Evolutionary conservation across 108 stramenopile genomes (phyloP).

Genomic region (Asterionellopsis glacialis): DNA sequence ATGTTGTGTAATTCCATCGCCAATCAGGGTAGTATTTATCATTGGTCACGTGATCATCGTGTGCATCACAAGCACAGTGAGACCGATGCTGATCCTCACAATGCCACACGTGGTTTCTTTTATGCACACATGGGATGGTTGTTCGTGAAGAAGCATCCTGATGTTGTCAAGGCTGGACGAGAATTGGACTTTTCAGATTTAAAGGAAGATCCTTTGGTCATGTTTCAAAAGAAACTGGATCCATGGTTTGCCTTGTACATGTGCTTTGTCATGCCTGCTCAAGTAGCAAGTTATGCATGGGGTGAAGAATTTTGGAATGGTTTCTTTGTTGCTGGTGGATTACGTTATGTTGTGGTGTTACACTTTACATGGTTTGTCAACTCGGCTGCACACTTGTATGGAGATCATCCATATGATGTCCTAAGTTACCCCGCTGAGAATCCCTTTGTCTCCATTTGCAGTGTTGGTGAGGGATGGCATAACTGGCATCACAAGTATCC

Average conservation of each 20-base stretch:
- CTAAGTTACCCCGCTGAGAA: slow-evolving; percentile 94
- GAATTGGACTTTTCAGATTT: slow-evolving; percentile 93
- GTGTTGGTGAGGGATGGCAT: slow-evolving; percentile 99
- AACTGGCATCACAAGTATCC: slow-evolving; percentile 99
- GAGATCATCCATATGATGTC: slow-evolving; percentile 98
- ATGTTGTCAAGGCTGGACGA: slow-evolving; percentile 90
- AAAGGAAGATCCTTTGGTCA: slow-evolving; percentile 87
- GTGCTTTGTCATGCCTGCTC: slow-evolving; percentile 98
- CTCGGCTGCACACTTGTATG: slow-evolving; percentile 97
- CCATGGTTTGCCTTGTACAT: slow-evolving; percentile 98
- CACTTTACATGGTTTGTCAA: slow-evolving; percentile 99
- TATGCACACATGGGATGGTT: slow-evolving; percentile 99
- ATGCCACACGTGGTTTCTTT: slow-evolving; percentile 99
- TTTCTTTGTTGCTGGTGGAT: slow-evolving; percentile 94
- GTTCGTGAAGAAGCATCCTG: slow-evolving; percentile 95
- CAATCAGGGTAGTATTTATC: slow-evolving; percentile 98
- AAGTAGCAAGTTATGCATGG: slow-evolving; percentile 87
- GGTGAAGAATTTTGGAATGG: slow-evolving; percentile 96
- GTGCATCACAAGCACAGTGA: slow-evolving; percentile 99
- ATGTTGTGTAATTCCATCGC: slow-evolving; percentile 99
- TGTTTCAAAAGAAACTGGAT: slow-evolving; percentile 90
- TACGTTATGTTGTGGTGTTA: slow-evolving; percentile 92
- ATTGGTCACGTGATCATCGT: slow-evolving; percentile 97
- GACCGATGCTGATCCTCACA: slow-evolving; percentile 98
- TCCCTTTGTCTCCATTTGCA: slow-evolving; percentile 90